phyloP scores from a whole-genome alignment of 2,329 filamentous ascomycete species.

The Paecilomyces dactylethromorphus region DNA sequence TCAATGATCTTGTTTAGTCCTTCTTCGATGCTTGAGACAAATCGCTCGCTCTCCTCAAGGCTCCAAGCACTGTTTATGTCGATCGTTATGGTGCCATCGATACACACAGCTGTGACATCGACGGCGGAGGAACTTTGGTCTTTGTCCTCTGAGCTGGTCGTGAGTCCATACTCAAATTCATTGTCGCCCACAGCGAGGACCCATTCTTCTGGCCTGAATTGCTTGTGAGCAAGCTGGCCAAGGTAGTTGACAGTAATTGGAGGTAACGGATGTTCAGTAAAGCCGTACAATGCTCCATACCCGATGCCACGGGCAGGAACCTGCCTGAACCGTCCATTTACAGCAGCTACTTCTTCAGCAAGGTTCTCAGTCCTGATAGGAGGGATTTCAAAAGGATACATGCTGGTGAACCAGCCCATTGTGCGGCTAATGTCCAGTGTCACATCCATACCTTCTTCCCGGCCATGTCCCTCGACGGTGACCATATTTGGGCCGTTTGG shows the following conservation, averaged over 20 bases:
- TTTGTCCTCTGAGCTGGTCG: not conserved
- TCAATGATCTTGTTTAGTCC: not conserved
- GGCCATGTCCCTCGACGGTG: slow-evolving; percentile 1
- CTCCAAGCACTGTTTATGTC: not conserved
- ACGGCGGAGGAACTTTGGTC: not conserved
- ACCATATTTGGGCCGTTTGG: not conserved
- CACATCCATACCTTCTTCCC: slow-evolving; percentile 1
- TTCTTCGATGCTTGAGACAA: not conserved
- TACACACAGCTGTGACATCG: not conserved
- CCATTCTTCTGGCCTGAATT: not conserved
- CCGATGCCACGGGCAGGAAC: not conserved
- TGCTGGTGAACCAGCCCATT: slow-evolving; percentile 1
- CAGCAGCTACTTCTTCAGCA: not conserved
- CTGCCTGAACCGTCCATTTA: not conserved
- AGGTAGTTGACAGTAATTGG: not conserved
- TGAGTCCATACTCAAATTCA: not conserved
- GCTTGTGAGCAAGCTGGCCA: not conserved
- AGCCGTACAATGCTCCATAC: not conserved
- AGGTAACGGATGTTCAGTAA: not conserved
- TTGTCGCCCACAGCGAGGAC: not conserved
- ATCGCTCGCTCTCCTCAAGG: not conserved
- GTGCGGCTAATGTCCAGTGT: slow-evolving; percentile 1
- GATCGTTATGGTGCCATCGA: not conserved
- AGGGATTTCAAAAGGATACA: slow-evolving; percentile 1
- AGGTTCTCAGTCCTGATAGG: not conserved